Evolutionary conservation across 108 stramenopile species (phyloP), one percentile per base, ranked within the genome.

Genomic region (Skeletonema potamos): DNA sequence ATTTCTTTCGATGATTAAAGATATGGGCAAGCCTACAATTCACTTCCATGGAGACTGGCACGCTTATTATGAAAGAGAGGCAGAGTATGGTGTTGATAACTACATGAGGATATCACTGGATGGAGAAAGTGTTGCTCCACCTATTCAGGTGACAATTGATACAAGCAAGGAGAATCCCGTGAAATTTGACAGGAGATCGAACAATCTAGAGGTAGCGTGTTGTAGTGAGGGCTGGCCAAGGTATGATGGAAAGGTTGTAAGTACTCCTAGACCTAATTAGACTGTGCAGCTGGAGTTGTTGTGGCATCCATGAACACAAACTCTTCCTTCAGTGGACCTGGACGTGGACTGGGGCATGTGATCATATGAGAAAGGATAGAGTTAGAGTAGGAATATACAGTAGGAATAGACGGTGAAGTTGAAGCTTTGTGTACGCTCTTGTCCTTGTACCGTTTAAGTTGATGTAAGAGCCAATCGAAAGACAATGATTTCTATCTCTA

Each of bases 11-110:
- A 60, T 63, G 5, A 54, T 79, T 4, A n/a, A 67, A 20, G 44
- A 58, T 3, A 48, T 75, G 22, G 54, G 59, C 32, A 85, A 82
- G 64, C 89, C 92, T 2, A 64, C 82, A 27, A 54, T 86, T 3
- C 86, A 93, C 64, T 58, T 93, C 32, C 89, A 93, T 69, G 86
- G 79, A 18, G 79, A 81, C 66, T 71, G 33, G 58, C 79, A 81
- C 58, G 64, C 54, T 5, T 81, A 65, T 27, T 77, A 77, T 32
- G 76, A 77, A 58, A 41, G 18, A 27, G 79, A 81, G 62, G 70
- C 64, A 2, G 68, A 30, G 18, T 76, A 70, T 59, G 70, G 32
- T 27, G 66, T 79, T 6, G 55, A 64, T 3, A 79, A 79, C 37
- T 79, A 72, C 29, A 22, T 79, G 65, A 61, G 77, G 56, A 79